Evolutionary conservation across 257 asterid genomes (phyloP).

Genomic region (Knoxia roxburghii): DNA sequence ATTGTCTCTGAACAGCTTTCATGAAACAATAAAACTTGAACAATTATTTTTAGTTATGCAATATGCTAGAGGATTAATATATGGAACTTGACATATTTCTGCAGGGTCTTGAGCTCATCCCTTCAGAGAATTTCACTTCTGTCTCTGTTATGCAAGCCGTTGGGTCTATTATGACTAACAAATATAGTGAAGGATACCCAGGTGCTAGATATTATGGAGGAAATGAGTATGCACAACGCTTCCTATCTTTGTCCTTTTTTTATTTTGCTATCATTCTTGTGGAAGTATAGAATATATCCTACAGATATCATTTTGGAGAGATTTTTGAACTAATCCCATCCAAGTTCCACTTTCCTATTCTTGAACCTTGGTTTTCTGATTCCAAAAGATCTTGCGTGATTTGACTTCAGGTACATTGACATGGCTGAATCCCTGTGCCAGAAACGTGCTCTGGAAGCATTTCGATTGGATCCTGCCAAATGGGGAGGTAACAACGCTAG

Average conservation of each 20-base stretch:
- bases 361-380: background rate
- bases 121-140: constrained; percentile 85
- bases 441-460: constrained; percentile 79
- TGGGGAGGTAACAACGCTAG: constrained; percentile 49
- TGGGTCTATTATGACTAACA: constrained; percentile 91
- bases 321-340: background rate
- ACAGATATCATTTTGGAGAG: background rate
- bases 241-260: background rate
- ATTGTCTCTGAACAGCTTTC: no score
- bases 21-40: no score
- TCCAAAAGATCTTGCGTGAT: background rate
- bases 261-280: background rate
- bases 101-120: constrained; percentile 85
- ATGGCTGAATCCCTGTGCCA: constrained; percentile 91
- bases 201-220: constrained; percentile 96
- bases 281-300: background rate
- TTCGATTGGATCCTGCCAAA: constrained; percentile 81
- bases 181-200: constrained; percentile 93
- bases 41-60: background rate
- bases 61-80: background rate
- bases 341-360: background rate
- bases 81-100: constrained; percentile 6
- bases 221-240: constrained; percentile 47
- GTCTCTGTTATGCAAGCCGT: constrained; percentile 93
- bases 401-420: constrained; percentile 46